Percentiles rank a stretch among this genome's conserved stretches.
Evolutionary conservation across 306 rosid species (phyloP).

Genomic region (Rosa rugosa): DNA sequence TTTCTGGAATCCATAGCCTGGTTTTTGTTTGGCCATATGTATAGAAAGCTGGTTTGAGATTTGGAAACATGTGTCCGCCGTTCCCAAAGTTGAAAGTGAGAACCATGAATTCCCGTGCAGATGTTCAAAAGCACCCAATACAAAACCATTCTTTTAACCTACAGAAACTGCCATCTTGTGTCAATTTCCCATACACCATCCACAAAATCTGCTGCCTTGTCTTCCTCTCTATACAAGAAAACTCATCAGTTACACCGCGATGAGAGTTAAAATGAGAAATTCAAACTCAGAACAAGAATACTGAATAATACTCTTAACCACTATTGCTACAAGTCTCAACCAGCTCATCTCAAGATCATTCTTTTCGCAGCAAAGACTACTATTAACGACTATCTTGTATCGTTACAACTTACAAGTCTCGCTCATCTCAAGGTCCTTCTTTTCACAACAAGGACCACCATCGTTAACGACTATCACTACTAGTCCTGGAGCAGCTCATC

Average conservation of each 20-base stretch:
- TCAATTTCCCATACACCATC: background rate
- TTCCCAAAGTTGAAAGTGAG: constrained; percentile 3
- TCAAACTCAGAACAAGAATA: background rate
- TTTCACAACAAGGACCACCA: no score
- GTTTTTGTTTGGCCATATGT: background rate
- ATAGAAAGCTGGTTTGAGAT: background rate
- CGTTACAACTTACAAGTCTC: no score
- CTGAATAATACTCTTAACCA: background rate
- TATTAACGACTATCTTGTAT: no score
- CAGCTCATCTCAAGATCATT: no score
- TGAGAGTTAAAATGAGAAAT: no score
- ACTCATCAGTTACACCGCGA: background rate
- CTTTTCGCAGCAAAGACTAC: no score
- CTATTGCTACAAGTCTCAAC: no score
- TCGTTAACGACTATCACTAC: no score
- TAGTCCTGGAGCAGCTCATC: no score
- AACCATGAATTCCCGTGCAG: background rate
- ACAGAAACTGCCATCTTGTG: background rate
- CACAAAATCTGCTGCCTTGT: background rate
- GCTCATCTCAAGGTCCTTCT: no score
- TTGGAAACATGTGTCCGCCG: background rate
- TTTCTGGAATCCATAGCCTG: background rate
- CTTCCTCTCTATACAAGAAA: background rate
- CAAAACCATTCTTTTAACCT: background rate
- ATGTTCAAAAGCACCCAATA: background rate